Base-by-base conservation (phyloP, 257 asterid genomes). In the Jacaranda copaia region DNA sequence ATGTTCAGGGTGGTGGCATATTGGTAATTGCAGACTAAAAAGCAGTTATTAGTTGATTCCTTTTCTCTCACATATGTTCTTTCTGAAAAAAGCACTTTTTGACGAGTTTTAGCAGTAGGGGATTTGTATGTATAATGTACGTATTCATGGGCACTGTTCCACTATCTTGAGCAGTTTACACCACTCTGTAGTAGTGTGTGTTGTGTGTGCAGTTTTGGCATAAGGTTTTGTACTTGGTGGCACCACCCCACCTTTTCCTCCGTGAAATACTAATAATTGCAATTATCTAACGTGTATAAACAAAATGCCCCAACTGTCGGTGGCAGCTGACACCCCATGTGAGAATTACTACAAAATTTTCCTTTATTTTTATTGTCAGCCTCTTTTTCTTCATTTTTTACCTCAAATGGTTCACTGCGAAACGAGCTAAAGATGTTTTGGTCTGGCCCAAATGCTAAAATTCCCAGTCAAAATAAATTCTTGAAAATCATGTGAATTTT, bases 61-160 rank as follows among this genome's bases (percentile, higher is more conserved):
- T 5, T 45, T 25, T 62, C 48, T 48, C 59, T 51, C 69, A 36
- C 70, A 12, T 43, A 38, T 16, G 8, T 39, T 8, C 77, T 60
- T 59, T 58, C 39, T 39, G 6, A 15, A 32, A 59, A 81, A 83
- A 75, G 65, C 75, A 73, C 84, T 84, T 86, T 86, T 84, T 71
- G 85, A 76, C 84, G 80, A n/a, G 89, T 77, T 86, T 81, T 85
- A 73, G 74, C 83, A 73, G 82, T 77, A 65, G 57, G 65, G 62
- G 42, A 63, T 51, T 59, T 69, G 77, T 55, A 39, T 75, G 62
- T 11, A 79, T 36, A 67, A 20, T 65, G 81, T 70, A 74, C 76
- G 80, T 81, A 68, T 70, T n/a, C 12, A 38, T 18, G 51, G 58
- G 73, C 60, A 68, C 69, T 71, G 65, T 74, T 60, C 84, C 86